Evolutionary conservation across 176 grass and related monocot genomes (phyloP), one percentile per base, ranked within the genome.

Genomic region (Raddia guianensis): DNA sequence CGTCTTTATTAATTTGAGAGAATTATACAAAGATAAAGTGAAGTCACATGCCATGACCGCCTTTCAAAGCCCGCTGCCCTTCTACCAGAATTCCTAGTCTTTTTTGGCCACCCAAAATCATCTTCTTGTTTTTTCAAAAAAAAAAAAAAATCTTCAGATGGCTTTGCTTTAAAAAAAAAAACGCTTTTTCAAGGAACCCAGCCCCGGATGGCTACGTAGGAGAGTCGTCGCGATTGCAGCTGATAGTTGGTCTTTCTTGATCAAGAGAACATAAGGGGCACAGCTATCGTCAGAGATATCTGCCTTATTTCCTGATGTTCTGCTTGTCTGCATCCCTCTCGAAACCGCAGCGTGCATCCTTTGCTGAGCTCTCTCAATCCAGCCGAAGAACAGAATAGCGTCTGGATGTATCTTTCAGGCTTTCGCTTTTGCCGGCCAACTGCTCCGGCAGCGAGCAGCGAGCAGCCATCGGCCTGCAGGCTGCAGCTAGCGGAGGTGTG

Each of bases 401-500:
- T 27, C 27, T 27, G 27, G 27, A 27, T 27, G 27, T 27, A 27
- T 27, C 27, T n/a, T 12, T 53, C 14, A 37, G 13, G 9, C 71
- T 57, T 67, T 20, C 11, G 20, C 50, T 56, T 66, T 66, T 75
- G 81, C 75, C 81, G 61, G 72, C 72, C 81, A 75, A 75, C 45
- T 37, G 10, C 0, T 6, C 15, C 63, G 2, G 35, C 34, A 54
- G 52, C 4, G 16, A 18, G 53, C 15, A 55, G 53, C 53, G 3
- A 27, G 0, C 27, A 1, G 27, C n/a, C n/a, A 55, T 66, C 16
- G 37, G 16, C 14, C 63, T 9, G 33, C 37, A 40, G 37, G 37
- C 37, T 40, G 37, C 37, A 40, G 37, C 37, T 43, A 7, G 35
- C 2, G 34, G 63, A 43, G 15, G 13, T 8, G 13, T 8, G 14